A percentile compares a stretch with the other conserved stretches of the same genome.
Conservation (phyloP, 1,139 yeast species). For the Geotrichum carabidarum region DNA sequence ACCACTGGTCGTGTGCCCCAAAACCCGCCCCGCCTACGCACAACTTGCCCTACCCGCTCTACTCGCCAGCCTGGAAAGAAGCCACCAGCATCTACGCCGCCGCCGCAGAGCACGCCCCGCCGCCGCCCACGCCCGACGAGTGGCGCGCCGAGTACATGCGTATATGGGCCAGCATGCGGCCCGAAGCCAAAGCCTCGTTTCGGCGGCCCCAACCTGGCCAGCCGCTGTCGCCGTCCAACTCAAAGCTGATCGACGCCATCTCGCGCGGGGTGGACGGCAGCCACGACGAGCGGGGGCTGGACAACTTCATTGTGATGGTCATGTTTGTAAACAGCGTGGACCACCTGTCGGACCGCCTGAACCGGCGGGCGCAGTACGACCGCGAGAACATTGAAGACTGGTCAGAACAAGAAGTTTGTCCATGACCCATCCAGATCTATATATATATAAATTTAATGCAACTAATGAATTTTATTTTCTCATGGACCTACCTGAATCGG, state of each 20-base stretch:
- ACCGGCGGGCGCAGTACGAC: conserved; percentile 29
- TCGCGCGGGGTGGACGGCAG: conserved; percentile 84
- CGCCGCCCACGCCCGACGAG: conserved; percentile 55
- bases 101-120: conserved; percentile 52
- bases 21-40: background rate
- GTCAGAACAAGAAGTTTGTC: conserved; percentile 76
- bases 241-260: conserved; percentile 60
- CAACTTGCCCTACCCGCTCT: conserved; percentile 5
- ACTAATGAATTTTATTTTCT: background rate
- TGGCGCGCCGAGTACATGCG: conserved; percentile 61
- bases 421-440: conserved; percentile 33
- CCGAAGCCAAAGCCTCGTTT: conserved; percentile 57
- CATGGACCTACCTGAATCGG: background rate
- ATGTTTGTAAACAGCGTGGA: conserved; percentile 70
- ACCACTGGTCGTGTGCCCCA: background rate
- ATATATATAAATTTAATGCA: background rate
- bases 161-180: conserved; percentile 61
- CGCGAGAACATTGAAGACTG: conserved; percentile 58
- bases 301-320: conserved; percentile 65
- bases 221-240: conserved; percentile 50
- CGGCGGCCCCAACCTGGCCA: conserved; percentile 69
- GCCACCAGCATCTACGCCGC: conserved; percentile 27
- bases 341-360: conserved; percentile 46
- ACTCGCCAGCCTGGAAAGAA: conserved; percentile 52
- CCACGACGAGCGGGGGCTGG: conserved; percentile 60